Evolutionary conservation across 345 rosid species (phyloP), one percentile per base, ranked within the genome.

Genomic region (Microthlaspi erraticum): DNA sequence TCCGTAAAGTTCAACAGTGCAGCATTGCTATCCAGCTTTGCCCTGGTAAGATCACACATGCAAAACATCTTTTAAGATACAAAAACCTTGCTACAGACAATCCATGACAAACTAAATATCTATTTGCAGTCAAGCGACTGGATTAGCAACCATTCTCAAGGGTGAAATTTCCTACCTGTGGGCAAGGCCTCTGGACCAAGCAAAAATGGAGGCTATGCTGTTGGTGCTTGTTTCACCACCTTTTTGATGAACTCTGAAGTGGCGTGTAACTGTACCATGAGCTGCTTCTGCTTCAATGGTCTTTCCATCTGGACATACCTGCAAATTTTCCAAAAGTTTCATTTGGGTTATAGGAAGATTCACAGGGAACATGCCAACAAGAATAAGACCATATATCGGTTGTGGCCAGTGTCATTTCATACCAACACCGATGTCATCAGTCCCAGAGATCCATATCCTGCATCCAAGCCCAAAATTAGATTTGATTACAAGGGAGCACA

Each of bases 341-440:
- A 13, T 32, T 43, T 26, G 63, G 18, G 7, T 16, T 8, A 46
- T 3, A 39, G 26, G 45, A 67, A 52, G 34, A 33, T 32, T 38
- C 45, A 8, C 31, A 10, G 32, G 45, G 51, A 51, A 33, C n/a
- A 46, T 41, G 37, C 10, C 37, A 43, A 11, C 16, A 39, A 19
- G 43, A 23, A 41, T 12, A 50, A 78, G 54, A 49, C 29, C 41
- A 46, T 18, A 48, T 26, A 10, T 23, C 64, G n/a, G 63, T 36
- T 34, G 60, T 14, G 18, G 20, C 60, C 42, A 1, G 26, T 38
- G 7, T 53, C 44, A 39, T 50, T 57, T 68, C 75, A 45, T 84
- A 90, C 98, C 96, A 93, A 76, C 39, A 91, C 91, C 14, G 97
- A 93, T 48, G 98, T 91, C 98, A 93, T 93, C 87, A 93, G 72